Evolutionary conservation across 441 rosid species (phyloP).

Genomic region (Populus hybrid): DNA sequence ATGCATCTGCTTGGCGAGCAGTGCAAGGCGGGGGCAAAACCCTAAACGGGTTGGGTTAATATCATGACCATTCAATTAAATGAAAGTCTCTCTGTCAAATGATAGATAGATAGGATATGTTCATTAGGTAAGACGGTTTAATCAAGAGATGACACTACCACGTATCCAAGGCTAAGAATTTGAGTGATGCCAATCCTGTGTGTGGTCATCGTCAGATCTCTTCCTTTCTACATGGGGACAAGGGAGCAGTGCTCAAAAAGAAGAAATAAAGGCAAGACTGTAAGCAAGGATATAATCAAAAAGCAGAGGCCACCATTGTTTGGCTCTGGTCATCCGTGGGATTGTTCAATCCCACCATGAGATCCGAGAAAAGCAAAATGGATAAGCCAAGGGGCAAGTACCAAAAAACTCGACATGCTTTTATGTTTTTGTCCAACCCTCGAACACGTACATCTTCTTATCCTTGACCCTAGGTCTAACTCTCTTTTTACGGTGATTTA

Average conservation of each 20-base stretch:
- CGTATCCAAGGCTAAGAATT: conserved; percentile 19
- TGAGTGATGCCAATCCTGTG: conserved; percentile 20
- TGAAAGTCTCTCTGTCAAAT: conserved; percentile 34
- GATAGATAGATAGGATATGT: conserved; percentile 36
- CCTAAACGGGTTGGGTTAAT: conserved; percentile 7
- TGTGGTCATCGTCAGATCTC: conserved; percentile 37
- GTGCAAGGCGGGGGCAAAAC: neutral
- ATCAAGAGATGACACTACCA: conserved; percentile 23
- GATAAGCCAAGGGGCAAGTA: conserved; percentile 15
- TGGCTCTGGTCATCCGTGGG: neutral
- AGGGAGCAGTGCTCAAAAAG: conserved; percentile 23
- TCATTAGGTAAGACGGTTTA: conserved; percentile 41
- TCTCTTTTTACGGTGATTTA: neutral
- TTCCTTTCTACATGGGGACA: conserved; percentile 22
- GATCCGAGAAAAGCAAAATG: conserved; percentile 1
- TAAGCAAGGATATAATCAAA: conserved; percentile 5
- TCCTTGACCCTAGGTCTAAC: neutral
- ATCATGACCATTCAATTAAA: conserved; percentile 41
- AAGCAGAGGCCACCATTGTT: conserved; percentile 31
- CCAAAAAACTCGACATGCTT: neutral
- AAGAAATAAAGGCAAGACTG: conserved; percentile 11
- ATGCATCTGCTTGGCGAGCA: no score
- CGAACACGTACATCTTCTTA: neutral
- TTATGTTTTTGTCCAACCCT: neutral
- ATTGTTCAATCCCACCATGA: conserved; percentile 11